A percentile compares a stretch with the other conserved stretches of the same genome.
These are phyloP conservation scores for Cardamine occulta DNA, from an alignment of 345 rosid genomes.

Conservation along the genomic window DNA sequence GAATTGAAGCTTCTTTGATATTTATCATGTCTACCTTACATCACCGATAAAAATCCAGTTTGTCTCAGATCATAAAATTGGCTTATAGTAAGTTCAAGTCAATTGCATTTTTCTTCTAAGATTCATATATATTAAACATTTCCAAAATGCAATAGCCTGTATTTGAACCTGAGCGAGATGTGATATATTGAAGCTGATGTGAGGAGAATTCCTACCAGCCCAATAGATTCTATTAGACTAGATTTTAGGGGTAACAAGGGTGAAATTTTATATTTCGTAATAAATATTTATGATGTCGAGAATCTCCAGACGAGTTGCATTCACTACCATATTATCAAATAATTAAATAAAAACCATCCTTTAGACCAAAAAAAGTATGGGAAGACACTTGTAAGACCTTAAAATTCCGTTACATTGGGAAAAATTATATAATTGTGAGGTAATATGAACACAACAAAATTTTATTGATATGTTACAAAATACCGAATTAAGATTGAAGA, in stretches of 20 bases:
- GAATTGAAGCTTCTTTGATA: constrained; percentile 7
- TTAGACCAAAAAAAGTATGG: no score
- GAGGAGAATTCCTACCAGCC: background rate
- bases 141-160: background rate
- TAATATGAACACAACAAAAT: no score
- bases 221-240: background rate
- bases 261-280: background rate
- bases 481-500: no score
- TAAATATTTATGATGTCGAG: background rate
- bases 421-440: no score
- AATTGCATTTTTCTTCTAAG: constrained; percentile 17
- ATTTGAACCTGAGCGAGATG: constrained; percentile 19
- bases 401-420: background rate
- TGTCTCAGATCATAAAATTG: background rate
- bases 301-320: constrained; percentile 13
- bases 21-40: background rate
- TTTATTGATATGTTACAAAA: no score
- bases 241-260: constrained; percentile 15
- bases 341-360: no score
- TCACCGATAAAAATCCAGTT: constrained; percentile 17
- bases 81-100: background rate
- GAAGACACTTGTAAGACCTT: constrained; percentile 3
- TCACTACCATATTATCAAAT: constrained; percentile 7
- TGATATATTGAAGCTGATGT: constrained; percentile 8
- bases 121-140: constrained; percentile 7